Evolutionary conservation across 495 filamentous ascomycete species (phyloP).

Genomic region (Tuber aestivum): DNA sequence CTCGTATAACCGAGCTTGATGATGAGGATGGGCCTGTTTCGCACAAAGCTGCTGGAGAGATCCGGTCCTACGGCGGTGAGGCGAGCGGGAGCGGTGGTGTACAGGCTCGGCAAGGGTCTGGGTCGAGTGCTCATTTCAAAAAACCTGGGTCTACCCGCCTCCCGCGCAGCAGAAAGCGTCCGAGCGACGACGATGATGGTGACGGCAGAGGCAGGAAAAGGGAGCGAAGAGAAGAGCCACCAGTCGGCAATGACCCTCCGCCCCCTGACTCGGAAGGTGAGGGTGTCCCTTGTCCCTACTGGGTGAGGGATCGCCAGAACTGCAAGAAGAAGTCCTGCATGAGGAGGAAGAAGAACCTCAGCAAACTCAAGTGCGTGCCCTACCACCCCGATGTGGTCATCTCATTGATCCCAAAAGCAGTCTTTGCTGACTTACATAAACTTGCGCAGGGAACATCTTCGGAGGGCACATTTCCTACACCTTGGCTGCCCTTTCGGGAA

Average conservation of each 20-base stretch:
- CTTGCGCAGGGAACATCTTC: slow-evolving; percentile 11
- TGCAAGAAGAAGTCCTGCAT: background rate
- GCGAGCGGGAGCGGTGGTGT: background rate
- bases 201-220: background rate
- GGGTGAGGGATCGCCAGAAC: fast-evolving
- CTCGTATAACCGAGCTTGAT: background rate
- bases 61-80: background rate
- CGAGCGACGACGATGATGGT: background rate
- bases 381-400: background rate
- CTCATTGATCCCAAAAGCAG: background rate
- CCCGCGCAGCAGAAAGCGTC: background rate
- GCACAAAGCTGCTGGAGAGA: background rate
- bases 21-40: background rate
- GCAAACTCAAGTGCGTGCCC: slow-evolving; percentile 19
- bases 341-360: background rate
- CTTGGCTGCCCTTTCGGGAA: slow-evolving; percentile 1
- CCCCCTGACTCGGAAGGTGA: background rate
- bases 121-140: background rate
- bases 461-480: slow-evolving; percentile 5
- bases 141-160: background rate
- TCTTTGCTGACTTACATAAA: background rate
- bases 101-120: background rate
- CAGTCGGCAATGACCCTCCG: background rate
- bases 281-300: slow-evolving; percentile 9
- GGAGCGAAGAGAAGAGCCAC: slow-evolving; percentile 1